These are phyloP conservation scores for Tolypocladium pustulatum DNA, from an alignment of 2,329 filamentous ascomycete species.

Conservation along the genomic window DNA sequence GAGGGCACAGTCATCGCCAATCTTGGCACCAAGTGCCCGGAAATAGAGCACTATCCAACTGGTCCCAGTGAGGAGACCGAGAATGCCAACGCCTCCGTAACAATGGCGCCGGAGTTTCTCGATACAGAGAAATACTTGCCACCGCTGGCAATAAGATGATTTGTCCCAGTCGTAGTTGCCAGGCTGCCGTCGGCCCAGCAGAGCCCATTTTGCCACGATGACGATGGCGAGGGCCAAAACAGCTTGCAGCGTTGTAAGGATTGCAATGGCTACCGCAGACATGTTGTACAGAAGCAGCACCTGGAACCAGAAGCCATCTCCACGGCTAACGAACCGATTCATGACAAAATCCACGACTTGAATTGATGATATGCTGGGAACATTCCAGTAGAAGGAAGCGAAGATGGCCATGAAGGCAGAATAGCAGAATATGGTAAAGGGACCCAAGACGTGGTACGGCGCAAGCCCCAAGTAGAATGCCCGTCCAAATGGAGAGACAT, in stretches of 20 bases:
- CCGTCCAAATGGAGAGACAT: constrained; percentile 38
- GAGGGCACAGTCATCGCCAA: constrained; percentile 43
- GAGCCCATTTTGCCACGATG: constrained; percentile 38
- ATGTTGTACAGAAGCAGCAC: constrained; percentile 28
- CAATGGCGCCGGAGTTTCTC: constrained; percentile 39
- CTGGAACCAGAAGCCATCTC: constrained; percentile 16
- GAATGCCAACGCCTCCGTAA: constrained; percentile 37
- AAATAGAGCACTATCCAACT: constrained; percentile 43
- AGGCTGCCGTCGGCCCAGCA: constrained; percentile 37
- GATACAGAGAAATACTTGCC: constrained; percentile 43
- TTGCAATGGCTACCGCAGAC: constrained; percentile 26
- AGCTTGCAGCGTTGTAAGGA: constrained; percentile 31
- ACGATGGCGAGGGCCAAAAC: constrained; percentile 31
- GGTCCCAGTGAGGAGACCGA: constrained; percentile 42
- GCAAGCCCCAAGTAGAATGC: constrained; percentile 43
- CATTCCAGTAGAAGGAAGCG: constrained; percentile 40
- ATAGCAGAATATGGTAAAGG: constrained; percentile 37
- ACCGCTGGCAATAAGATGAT: constrained; percentile 44
- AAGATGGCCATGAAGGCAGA: constrained; percentile 34
- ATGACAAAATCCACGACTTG: constrained; percentile 30
- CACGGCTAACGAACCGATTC: constrained; percentile 10
- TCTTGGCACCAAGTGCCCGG: constrained; percentile 38
- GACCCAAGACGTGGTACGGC: constrained; percentile 37
- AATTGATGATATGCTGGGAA: constrained; percentile 33
- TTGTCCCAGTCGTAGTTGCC: constrained; percentile 50